Percentiles rank a stretch among this genome's conserved stretches.
Conservation (phyloP, 108 stramenopile species). For the Licmophora abbreviata region DNA sequence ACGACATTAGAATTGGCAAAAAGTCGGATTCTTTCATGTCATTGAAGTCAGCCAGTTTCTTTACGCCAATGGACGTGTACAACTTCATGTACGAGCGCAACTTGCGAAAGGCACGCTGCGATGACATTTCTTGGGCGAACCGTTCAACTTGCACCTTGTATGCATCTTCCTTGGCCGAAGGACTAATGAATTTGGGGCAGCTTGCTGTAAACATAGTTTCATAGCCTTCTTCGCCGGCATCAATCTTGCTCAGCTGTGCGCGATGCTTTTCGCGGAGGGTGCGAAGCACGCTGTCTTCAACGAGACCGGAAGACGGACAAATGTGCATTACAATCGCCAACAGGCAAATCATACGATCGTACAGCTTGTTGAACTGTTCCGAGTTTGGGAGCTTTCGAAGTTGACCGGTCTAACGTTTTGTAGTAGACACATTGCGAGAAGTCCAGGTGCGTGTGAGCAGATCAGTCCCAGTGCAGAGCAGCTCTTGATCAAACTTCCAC, state of each 20-base stretch:
- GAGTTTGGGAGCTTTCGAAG: slow-evolving; percentile 62
- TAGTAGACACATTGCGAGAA: neutral
- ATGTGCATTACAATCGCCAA: slow-evolving; percentile 73
- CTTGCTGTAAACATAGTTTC: slow-evolving; percentile 80
- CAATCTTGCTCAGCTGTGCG: slow-evolving; percentile 72
- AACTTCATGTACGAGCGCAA: slow-evolving; percentile 93
- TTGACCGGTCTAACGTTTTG: slow-evolving; percentile 44
- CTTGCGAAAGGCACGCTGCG: slow-evolving; percentile 49
- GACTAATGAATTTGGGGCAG: slow-evolving; percentile 90
- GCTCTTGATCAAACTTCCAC: neutral
- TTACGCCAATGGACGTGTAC: slow-evolving; percentile 87
- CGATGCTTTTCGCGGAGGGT: slow-evolving; percentile 86
- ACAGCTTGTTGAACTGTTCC: slow-evolving; percentile 74
- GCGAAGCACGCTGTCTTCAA: slow-evolving; percentile 64
- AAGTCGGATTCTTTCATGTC: slow-evolving; percentile 28
- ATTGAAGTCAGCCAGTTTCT: slow-evolving; percentile 86
- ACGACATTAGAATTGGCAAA: slow-evolving; percentile 37
- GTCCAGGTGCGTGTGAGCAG: neutral
- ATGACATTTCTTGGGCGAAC: slow-evolving; percentile 77
- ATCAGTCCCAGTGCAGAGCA: neutral
- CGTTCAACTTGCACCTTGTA: slow-evolving; percentile 78
- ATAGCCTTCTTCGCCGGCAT: slow-evolving; percentile 70
- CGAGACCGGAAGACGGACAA: slow-evolving; percentile 27
- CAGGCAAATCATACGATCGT: slow-evolving; percentile 86
- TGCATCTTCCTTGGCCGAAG: slow-evolving; percentile 50